These are phyloP conservation scores for Scedosporium dehoogii DNA, from an alignment of 2,329 filamentous ascomycete genomes.

Conservation along the genomic window DNA sequence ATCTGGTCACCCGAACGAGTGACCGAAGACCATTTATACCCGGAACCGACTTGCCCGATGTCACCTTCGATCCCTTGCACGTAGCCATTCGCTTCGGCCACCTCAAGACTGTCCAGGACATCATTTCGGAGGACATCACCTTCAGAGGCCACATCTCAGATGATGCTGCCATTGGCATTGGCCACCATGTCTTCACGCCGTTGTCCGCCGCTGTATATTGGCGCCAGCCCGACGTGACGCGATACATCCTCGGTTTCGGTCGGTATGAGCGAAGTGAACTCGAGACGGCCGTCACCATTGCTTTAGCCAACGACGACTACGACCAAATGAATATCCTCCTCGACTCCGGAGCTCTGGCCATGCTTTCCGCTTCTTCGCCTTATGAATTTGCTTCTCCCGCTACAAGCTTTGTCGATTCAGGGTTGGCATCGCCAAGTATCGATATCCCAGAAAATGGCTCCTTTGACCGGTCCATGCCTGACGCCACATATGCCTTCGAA, in stretches of 20 bases:
- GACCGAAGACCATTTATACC: constrained; percentile 5
- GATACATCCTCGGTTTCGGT: constrained; percentile 13
- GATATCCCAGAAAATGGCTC: not conserved
- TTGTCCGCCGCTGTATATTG: constrained; percentile 18
- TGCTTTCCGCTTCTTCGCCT: not conserved
- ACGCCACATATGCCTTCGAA: not conserved
- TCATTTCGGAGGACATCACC: constrained; percentile 12
- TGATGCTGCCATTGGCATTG: not conserved
- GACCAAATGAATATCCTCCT: constrained; percentile 14
- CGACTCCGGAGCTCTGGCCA: constrained; percentile 2
- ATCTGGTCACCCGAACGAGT: constrained; percentile 16
- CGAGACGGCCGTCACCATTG: constrained; percentile 14
- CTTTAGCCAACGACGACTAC: constrained; percentile 10
- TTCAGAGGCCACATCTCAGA: constrained; percentile 13
- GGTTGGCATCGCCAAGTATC: not conserved
- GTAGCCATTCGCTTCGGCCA: constrained; percentile 19
- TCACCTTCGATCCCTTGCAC: constrained; percentile 19
- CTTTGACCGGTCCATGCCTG: not conserved
- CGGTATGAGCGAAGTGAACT: constrained; percentile 12
- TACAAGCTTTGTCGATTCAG: not conserved
- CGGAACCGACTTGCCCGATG: constrained; percentile 13
- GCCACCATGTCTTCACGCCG: constrained; percentile 15
- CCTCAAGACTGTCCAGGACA: constrained; percentile 8
- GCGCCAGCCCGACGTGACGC: constrained; percentile 15
- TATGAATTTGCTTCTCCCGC: not conserved